Conservation (phyloP, 1,284 basidiomycete genomes). For the Ustilago trichophora region DNA sequence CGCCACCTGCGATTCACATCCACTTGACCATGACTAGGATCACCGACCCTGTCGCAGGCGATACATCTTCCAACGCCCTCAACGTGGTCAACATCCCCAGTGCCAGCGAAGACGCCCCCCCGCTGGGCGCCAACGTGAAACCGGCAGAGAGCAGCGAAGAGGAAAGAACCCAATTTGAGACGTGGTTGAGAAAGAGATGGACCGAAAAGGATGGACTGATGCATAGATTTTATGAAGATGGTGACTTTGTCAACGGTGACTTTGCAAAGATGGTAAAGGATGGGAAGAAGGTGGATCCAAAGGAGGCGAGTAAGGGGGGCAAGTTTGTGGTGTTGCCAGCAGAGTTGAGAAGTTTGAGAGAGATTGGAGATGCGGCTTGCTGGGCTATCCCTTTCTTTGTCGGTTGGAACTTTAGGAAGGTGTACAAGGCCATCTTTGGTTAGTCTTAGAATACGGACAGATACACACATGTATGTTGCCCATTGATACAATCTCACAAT, state of each 20-base stretch:
- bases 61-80: constrained; percentile 14
- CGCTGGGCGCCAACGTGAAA: constrained; percentile 26
- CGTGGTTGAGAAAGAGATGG: constrained; percentile 85
- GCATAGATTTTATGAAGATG: constrained; percentile 71
- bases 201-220: constrained; percentile 81
- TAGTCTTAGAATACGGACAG: too few relatives aligned
- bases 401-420: constrained; percentile 10
- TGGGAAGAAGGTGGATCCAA: constrained; percentile 4
- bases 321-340: constrained; percentile 48
- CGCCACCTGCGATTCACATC: constrained; percentile 86
- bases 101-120: constrained; percentile 14
- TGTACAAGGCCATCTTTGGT: constrained; percentile 19
- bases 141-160: constrained; percentile 70
- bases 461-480: too few relatives aligned
- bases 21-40: constrained; percentile 66
- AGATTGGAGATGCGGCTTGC: constrained; percentile 46
- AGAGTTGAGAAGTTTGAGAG: constrained; percentile 36
- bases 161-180: constrained; percentile 79
- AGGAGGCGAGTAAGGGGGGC: not conserved
- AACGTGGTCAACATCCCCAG: constrained; percentile 6
- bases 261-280: constrained; percentile 12
- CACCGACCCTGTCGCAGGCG: constrained; percentile 8
- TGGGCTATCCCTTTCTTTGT: constrained; percentile 39
- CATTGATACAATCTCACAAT: too few relatives aligned
- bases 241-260: constrained; percentile 57